Base-by-base conservation (phyloP, 2,329 filamentous ascomycete genomes). In the Colletotrichum tropicale region DNA sequence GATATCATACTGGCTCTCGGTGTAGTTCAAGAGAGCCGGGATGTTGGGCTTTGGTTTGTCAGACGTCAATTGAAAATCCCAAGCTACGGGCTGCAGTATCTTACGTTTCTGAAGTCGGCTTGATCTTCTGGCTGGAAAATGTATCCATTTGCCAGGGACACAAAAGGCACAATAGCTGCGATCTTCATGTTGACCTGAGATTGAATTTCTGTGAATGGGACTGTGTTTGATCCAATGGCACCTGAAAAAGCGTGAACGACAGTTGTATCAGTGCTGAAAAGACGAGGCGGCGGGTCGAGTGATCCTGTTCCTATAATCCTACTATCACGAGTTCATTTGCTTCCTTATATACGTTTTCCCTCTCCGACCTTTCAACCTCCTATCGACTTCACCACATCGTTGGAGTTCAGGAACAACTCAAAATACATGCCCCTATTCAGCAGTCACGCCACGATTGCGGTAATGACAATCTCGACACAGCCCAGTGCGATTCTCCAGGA, bases 1-100 rank as follows among this genome's bases (percentile, higher is more conserved):
- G 8, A 64, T 26, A 8, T 64, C 61, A 34, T 36, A 64, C 32
- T 64, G 61, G 61, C 32, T 64, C 30, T 64, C 21, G 18, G 61
- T 64, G n/a, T 64, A 64, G 32, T 38, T 64, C 16, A 38, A 36
- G 30, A 64, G 30, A 21, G 16, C 21, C 30, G 61, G 61, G 32
- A 64, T 36, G 21, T 36, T 64, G 12, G 61, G 61, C 58, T 62
- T n/a, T 30, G 21, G 12, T 5, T 60, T 60, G 18, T 48, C 43
- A 21, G 43, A 4, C 10, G 10, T 48, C 43, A 48, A 36, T 36
- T 36, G 34, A 36, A 13, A 1, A 48, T 52, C 16, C n/a, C 5
- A 26, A 48, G 9, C 43, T 48, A 48, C 3, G 5, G 43, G n/a
- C 12, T 1, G 5, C 43, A 48, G 18, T 21, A 13, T 48, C 43